Base-by-base conservation (phyloP, 306 rosid genomes). In the Vicia villosa region DNA sequence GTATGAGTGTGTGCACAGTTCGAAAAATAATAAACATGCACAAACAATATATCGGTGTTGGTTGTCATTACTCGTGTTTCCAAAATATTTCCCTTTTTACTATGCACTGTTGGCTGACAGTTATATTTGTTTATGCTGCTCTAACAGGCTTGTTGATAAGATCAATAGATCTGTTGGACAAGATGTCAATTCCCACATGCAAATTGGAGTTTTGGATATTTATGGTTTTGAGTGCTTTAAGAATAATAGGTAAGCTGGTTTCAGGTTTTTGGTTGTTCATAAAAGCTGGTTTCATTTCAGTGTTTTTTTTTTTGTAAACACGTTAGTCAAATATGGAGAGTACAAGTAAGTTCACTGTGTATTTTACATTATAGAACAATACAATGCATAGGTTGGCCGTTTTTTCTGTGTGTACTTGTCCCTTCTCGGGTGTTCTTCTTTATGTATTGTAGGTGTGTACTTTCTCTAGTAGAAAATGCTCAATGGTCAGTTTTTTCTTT, bases 191-290 rank as follows among this genome's bases (percentile, higher is more conserved):
- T 94, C 97, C 68, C 76, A 28, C 74, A 60, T 83, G 20, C 97
- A 91, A 77, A 91, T 94, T 57, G 99, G 99, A 76, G 92, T 94
- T 34, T 62, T 94, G 87, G 99, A 94, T 84, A 94, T 94, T 76
- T 91, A 94, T 62, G 99, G 99, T 66, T 94, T 94, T 79, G 99
- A 94, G 76, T 94, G 99, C 84, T 94, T 94, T 22, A 94, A 88
- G 89, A 89, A 94, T 79, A 94, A 94, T 30, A 94, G 97, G 99
- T 91, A 79, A 71, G 57, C 63, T 51, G 69, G 70, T 19, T 43
- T 79, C 66, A 71, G 42, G 71, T 68, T 43, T 43, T 43, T 13
- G 49, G 49, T 34, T 34, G 38, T 34, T 34, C 10, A 43, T 17
- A 14, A 43, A 43, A 43, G 49, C 49, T 43, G 56, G 28, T 50